Base-by-base conservation (phyloP, 306 rosid genomes). In the Quercus alba region DNA sequence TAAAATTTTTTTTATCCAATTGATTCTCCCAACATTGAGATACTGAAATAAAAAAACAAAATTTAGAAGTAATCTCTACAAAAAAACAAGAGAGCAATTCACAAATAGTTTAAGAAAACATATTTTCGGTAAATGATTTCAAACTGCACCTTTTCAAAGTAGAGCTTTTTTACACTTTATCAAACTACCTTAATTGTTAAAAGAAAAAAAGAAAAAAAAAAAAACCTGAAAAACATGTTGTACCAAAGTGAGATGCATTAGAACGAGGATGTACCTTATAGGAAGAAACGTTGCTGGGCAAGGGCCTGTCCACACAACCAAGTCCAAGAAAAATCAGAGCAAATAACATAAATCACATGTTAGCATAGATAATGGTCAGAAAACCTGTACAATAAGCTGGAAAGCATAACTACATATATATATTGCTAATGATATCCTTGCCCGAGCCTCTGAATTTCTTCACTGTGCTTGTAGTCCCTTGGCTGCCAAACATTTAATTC, bases 281-380 rank as follows among this genome's bases (percentile, higher is more conserved):
- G 75, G 99, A 94, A 82, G 97, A 90, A 30, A 90, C 63, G 85
- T 83, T 73, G 84, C 92, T 94, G 71, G 99, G 99, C 82, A 94
- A 87, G 18, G 99, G 99, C 83, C 99, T 93, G 85, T 70, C 83
- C 20, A 70, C 75, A 87, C 66, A 77, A 77, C 25, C 56, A 66
- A 4, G 46, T 41, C 46, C 26, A 62, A 73, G 46, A 35, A 20
- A 1, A 31, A 80, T 41, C 46, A 41, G 3, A 78, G 80, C 21
- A 79, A 77, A 86, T 63, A 28, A 71, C 55, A 46, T 59, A 67
- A 73, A 86, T 51, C 19, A 58, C 35, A 25, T 18, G 57, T 75
- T 71, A 80, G 76, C 54, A 70, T 41, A 77, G 49, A 76, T 67
- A 30, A 78, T 28, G n/a, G 44, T 38, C 30, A n/a, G 15, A 77